Conservation (phyloP, 2,329 filamentous ascomycete genomes). For the Pseudogymnoascus sp. region DNA sequence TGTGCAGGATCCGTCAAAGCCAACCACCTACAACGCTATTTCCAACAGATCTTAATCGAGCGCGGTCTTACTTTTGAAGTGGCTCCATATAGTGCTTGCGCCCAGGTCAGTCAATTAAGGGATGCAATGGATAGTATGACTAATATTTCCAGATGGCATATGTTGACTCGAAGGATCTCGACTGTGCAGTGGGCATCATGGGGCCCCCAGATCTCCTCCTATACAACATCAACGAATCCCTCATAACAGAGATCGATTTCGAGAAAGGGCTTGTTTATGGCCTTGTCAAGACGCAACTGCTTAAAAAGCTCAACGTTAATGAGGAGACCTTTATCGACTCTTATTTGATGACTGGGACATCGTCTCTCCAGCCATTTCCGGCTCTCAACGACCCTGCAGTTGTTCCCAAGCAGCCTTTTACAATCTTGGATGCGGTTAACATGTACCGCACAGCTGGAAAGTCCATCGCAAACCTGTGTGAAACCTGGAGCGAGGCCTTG, state of each 20-base stretch:
- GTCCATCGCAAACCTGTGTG: slow-evolving; percentile 64
- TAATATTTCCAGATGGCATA: slow-evolving; percentile 58
- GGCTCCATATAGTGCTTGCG: slow-evolving; percentile 79
- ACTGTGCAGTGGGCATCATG: slow-evolving; percentile 68
- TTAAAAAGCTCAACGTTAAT: slow-evolving; percentile 57
- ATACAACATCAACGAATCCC: slow-evolving; percentile 71
- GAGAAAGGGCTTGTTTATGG: slow-evolving; percentile 55
- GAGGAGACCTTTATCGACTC: slow-evolving; percentile 76
- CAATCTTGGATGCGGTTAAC: slow-evolving; percentile 68
- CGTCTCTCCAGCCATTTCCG: slow-evolving; percentile 72
- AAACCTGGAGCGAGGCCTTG: slow-evolving; percentile 71
- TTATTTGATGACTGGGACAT: slow-evolving; percentile 72
- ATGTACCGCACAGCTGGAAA: slow-evolving; percentile 65
- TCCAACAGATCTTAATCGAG: slow-evolving; percentile 65
- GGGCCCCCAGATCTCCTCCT: slow-evolving; percentile 78
- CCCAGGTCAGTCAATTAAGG: slow-evolving; percentile 54
- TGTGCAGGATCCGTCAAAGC: slow-evolving; percentile 58
- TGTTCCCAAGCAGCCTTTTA: slow-evolving; percentile 43
- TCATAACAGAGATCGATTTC: slow-evolving; percentile 59
- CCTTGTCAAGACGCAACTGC: slow-evolving; percentile 59
- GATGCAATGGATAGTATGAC: background rate
- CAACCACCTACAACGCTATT: slow-evolving; percentile 65
- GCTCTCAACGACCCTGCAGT: slow-evolving; percentile 55
- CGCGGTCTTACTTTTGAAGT: slow-evolving; percentile 68
- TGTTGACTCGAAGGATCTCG: slow-evolving; percentile 59